Base-by-base conservation (phyloP, 768 basidiomycete genomes). In the Phaeolepiota aurea region DNA sequence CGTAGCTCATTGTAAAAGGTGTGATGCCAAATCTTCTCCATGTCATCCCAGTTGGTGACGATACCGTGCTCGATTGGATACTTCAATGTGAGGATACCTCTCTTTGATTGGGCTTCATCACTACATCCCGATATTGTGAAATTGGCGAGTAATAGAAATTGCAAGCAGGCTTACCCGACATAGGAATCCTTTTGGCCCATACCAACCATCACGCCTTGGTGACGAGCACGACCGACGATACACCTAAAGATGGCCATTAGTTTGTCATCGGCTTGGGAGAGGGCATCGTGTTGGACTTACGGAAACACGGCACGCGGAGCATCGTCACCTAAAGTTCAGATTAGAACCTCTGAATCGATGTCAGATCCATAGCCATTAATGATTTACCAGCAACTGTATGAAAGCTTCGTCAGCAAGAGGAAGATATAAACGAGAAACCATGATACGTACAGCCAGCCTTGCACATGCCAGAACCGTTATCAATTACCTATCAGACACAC, bases 1-100 rank as follows among this genome's bases (percentile, higher is more conserved):
- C 88, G 87, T 45, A 90, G 80, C 64, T 90, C 89, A 61, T 92
- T 92, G 78, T 89, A 93, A 67, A 93, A 94, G 21, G 91, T 92
- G 72, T 93, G 90, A 63, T 92, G 89, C 90, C 90, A 94, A 62
- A 93, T 93, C 71, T 93, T 92, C 72, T 94, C 92, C 90, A 93
- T 93, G 66, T 93, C 91, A 55, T 93, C 92, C 92, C 92, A 96
- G 79, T 96, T 92, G 64, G 90, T 92, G 61, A 94, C 87, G 57
- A 90, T 85, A 65, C 88, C 87, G 68, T 90, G 88, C 62, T 91
- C 87, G 52, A 90, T 90, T 39, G 88, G 91, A 69, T 94, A 90
- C 68, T 92, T 91, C 54, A 94, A 67, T 34, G 84, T 85, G 48
- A 94, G 74, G 61, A 94, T 89, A 74, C 92, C 91, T 65, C 91